phyloP scores from a whole-genome alignment of 805 yeast genomes.

The Suhomyces vadensis region DNA sequence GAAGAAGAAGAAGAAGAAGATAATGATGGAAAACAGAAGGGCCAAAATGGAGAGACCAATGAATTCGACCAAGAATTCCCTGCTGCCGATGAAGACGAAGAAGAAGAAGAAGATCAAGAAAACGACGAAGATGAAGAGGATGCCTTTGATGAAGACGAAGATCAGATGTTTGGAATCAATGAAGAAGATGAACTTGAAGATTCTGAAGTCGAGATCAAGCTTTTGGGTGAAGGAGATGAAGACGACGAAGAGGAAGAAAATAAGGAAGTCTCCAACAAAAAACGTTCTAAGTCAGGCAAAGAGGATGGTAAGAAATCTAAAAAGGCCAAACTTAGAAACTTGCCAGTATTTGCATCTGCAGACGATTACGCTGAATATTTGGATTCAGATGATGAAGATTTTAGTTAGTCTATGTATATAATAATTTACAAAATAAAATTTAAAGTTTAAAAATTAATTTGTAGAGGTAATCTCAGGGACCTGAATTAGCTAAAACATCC shows the following conservation, averaged over 20 bases:
- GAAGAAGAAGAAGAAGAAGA: slow-evolving; percentile 28
- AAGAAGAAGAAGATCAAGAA: slow-evolving; percentile 12
- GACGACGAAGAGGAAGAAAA: slow-evolving; percentile 19
- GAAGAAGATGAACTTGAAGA: slow-evolving; percentile 27
- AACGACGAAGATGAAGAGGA: slow-evolving; percentile 17
- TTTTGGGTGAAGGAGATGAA: slow-evolving; percentile 31
- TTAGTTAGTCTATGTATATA: slow-evolving; percentile 6
- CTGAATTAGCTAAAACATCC: no score
- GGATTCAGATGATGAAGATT: slow-evolving; percentile 62
- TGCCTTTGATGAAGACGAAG: slow-evolving; percentile 23
- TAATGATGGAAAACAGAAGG: slow-evolving; percentile 26
- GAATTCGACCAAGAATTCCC: slow-evolving; percentile 16
- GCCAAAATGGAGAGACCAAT: slow-evolving; percentile 26
- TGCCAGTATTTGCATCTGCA: slow-evolving; percentile 86
- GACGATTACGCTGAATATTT: slow-evolving; percentile 81
- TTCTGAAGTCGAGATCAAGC: slow-evolving; percentile 17
- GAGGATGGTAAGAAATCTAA: slow-evolving; percentile 41
- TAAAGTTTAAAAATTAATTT: neutral
- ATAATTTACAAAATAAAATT: neutral
- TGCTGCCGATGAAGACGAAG: slow-evolving; percentile 24
- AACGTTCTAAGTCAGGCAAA: slow-evolving; percentile 23
- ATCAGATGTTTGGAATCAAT: slow-evolving; percentile 24
- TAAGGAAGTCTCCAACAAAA: slow-evolving; percentile 16
- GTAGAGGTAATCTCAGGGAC: no score
- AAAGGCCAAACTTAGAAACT: slow-evolving; percentile 58